phyloP scores from a whole-genome alignment of 768 basidiomycete genomes.

The Trametes sanguinea region DNA sequence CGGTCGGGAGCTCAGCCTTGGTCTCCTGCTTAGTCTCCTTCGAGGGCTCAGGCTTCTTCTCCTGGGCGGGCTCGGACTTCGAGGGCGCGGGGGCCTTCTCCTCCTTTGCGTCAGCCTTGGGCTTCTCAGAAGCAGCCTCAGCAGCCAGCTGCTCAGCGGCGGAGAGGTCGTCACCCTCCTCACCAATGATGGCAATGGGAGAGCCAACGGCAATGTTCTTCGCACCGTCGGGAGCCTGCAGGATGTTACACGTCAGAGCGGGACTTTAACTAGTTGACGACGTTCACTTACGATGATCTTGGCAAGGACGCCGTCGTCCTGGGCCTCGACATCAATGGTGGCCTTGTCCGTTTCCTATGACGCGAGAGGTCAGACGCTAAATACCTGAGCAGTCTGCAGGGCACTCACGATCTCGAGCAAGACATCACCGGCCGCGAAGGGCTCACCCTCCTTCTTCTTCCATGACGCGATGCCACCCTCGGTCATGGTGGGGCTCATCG shows the following conservation, averaged over 20 bases:
- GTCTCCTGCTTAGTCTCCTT: conserved; percentile 43
- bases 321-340: conserved; percentile 98
- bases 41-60: conserved; percentile 37
- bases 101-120: conserved; percentile 39
- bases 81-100: conserved; percentile 46
- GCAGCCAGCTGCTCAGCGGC: conserved; percentile 74
- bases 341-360: conserved; percentile 99
- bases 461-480: conserved; percentile 97
- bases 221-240: conserved; percentile 76
- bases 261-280: not conserved
- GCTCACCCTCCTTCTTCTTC: conserved; percentile 96
- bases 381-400: conserved; percentile 10
- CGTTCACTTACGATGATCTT: conserved; percentile 83
- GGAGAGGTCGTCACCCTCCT: conserved; percentile 94
- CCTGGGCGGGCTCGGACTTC: conserved; percentile 38
- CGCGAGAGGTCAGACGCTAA: conserved; percentile 16
- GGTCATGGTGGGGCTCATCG: conserved; percentile 99
- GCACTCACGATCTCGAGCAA: conserved; percentile 87
- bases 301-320: conserved; percentile 94
- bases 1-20: conserved; percentile 58
- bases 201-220: conserved; percentile 88
- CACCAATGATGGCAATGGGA: conserved; percentile 87
- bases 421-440: conserved; percentile 89
- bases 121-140: conserved; percentile 53
- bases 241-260: conserved; percentile 8